Evolutionary conservation across 2,329 filamentous ascomycete genomes (phyloP), one percentile per base, ranked within the genome.

Genomic region (Sporothrix globosa): DNA sequence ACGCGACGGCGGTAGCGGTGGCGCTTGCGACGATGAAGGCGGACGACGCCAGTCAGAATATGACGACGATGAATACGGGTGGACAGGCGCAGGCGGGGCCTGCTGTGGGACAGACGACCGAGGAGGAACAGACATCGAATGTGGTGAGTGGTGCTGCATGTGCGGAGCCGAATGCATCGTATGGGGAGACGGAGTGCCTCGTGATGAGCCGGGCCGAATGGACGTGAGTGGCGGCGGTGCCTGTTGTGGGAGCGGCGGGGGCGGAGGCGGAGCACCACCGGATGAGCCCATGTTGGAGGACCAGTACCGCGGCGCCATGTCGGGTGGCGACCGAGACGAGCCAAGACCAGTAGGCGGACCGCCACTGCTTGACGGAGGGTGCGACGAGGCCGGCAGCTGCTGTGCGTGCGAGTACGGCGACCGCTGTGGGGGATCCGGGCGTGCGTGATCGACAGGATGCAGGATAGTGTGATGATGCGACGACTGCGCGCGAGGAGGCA

Each of bases 41-140:
- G 70, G 34, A 5, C 73, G 72, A 1, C 69, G 68, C 73, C 73
- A 74, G 65, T 70, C 71, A 5, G 60, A 6, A 27, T 73, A 73
- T 14, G 24, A 39, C 34, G 72, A 19, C 10, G 72, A 58, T 10
- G 73, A 54, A 58, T 73, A 73, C 4, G 61, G 21, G 30, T 68
- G 69, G 14, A 70, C 53, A 0, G 72, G 60, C 2, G 60, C 69
- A 5, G 65, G 69, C 7, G 72, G 70, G 70, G 70, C 5, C 60
- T 46, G 39, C 39, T 46, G 60, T 24, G 50, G 54, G 11, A 60
- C 41, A 3, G 68, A 56, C 34, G 50, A n/a, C 11, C 66, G 70
- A 3, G 70, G 67, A 21, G 65, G 50, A 13, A 63, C 56, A 5
- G 50, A n/a, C 34, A 68, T 67, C 34, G 68, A 65, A 44, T 70